These are phyloP conservation scores for Neurospora cerealis DNA, from an alignment of 495 filamentous ascomycete species.

Conservation along the genomic window DNA sequence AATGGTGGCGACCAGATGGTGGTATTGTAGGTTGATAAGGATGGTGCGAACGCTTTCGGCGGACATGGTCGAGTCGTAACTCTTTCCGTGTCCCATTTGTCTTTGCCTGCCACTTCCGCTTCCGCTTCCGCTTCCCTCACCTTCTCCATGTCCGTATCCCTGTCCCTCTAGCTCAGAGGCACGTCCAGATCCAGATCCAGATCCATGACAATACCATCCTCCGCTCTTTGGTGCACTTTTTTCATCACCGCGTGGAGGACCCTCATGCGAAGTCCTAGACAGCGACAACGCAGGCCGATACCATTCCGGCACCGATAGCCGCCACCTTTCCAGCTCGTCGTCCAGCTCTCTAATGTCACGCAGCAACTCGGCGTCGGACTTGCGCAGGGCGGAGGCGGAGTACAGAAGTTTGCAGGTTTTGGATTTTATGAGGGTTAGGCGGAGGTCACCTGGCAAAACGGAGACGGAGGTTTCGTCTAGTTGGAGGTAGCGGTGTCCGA, in stretches of 20 bases:
- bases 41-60: slow-evolving; percentile 30
- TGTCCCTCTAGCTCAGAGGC: not conserved
- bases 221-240: not conserved
- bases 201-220: not conserved
- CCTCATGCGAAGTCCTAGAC: slow-evolving; percentile 13
- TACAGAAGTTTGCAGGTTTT: slow-evolving; percentile 38
- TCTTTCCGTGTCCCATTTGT: not conserved
- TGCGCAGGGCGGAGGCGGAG: slow-evolving; percentile 34
- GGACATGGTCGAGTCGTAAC: not conserved
- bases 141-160: not conserved
- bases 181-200: not conserved
- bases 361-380: slow-evolving; percentile 43
- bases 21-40: slow-evolving; percentile 41
- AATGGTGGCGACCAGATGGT: slow-evolving; percentile 42
- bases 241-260: too few species aligned
- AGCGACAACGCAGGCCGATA: slow-evolving; percentile 38
- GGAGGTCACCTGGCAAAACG: slow-evolving; percentile 37
- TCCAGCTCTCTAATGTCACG: slow-evolving; percentile 44
- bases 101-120: not conserved
- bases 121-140: not conserved
- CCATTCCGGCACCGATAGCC: slow-evolving; percentile 31
- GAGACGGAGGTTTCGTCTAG: slow-evolving; percentile 24
- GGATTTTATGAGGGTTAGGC: slow-evolving; percentile 41
- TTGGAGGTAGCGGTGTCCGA: not conserved
- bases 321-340: slow-evolving; percentile 42